Conservation (phyloP, 768 basidiomycete species). For the Suillus hirtellus region DNA sequence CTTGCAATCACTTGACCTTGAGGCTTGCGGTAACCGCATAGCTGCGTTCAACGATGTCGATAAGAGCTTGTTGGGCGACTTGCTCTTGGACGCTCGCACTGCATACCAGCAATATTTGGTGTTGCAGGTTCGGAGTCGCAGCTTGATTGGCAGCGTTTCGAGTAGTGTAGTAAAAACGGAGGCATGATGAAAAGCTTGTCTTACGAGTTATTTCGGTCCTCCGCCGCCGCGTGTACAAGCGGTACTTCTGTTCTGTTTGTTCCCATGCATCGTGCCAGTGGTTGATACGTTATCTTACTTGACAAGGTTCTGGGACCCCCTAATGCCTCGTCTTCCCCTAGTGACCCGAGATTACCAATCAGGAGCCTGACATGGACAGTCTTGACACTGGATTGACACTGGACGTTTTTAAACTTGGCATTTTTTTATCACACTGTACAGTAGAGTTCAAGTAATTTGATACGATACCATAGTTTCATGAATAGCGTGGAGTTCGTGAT, state of each 20-base stretch:
- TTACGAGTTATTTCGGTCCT: not conserved
- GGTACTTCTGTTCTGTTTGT: too few relatives aligned
- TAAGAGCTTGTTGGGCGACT: not conserved
- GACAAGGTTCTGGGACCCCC: too few relatives aligned
- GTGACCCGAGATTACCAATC: too few relatives aligned
- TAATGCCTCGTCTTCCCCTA: too few relatives aligned
- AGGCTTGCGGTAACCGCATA: not conserved
- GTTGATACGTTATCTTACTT: too few relatives aligned
- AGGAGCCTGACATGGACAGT: too few relatives aligned
- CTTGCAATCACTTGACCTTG: not conserved
- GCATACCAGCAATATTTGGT: not conserved
- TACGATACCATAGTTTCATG: not conserved
- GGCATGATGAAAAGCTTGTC: not conserved
- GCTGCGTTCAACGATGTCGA: not conserved
- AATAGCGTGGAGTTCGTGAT: not conserved
- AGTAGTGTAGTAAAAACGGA: not conserved
- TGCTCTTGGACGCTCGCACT: constrained; percentile 5
- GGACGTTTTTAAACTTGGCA: not conserved
- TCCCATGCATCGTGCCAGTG: too few relatives aligned
- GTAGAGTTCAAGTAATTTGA: not conserved
- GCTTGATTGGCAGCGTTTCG: not conserved
- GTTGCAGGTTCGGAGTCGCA: not conserved
- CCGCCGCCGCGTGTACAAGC: too few relatives aligned
- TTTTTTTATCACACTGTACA: not conserved
- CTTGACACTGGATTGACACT: too few relatives aligned